Conservation (phyloP, 352 stramenopile species). For the Globisporangium viniferum region DNA sequence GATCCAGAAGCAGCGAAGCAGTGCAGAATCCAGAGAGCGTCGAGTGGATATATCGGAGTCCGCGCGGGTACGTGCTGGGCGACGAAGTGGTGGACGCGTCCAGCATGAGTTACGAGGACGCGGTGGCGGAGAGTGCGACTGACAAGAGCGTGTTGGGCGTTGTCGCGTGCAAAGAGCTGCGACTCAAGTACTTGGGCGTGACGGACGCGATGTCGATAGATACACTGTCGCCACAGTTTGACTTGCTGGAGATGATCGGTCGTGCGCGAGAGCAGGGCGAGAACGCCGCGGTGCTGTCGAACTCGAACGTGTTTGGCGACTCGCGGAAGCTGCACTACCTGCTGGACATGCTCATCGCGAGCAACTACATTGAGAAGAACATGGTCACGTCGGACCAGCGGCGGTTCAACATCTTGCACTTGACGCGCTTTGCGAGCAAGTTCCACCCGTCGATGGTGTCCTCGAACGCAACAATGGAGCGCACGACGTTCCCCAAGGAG, state of each 20-base stretch:
- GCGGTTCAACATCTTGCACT: slow-evolving; percentile 82
- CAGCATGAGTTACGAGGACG: slow-evolving; percentile 56
- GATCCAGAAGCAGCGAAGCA: slow-evolving; percentile 14
- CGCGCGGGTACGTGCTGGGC: slow-evolving; percentile 55
- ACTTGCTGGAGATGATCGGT: slow-evolving; percentile 77
- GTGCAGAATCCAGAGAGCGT: slow-evolving; percentile 30
- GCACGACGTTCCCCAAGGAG: slow-evolving; percentile 61
- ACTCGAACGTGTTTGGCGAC: slow-evolving; percentile 60
- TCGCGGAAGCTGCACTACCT: slow-evolving; percentile 78
- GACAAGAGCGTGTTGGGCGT: slow-evolving; percentile 55
- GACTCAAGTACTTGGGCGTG: slow-evolving; percentile 69
- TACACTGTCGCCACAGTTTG: slow-evolving; percentile 64
- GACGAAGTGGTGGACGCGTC: slow-evolving; percentile 57
- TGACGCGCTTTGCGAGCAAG: slow-evolving; percentile 53
- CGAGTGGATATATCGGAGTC: slow-evolving; percentile 58
- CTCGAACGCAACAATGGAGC: slow-evolving; percentile 42
- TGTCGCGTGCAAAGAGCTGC: slow-evolving; percentile 62
- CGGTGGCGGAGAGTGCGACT: slow-evolving; percentile 25
- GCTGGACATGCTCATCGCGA: slow-evolving; percentile 70
- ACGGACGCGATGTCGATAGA: slow-evolving; percentile 51
- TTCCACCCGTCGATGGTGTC: slow-evolving; percentile 77
- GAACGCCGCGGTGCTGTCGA: slow-evolving; percentile 56
- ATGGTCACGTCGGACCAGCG: slow-evolving; percentile 64
- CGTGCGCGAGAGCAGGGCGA: slow-evolving; percentile 51
- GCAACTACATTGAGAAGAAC: slow-evolving; percentile 67